Percentiles rank a stretch among this genome's conserved stretches.
Conservation (phyloP, 306 rosid genomes). For the Trichosanthes truncata region DNA sequence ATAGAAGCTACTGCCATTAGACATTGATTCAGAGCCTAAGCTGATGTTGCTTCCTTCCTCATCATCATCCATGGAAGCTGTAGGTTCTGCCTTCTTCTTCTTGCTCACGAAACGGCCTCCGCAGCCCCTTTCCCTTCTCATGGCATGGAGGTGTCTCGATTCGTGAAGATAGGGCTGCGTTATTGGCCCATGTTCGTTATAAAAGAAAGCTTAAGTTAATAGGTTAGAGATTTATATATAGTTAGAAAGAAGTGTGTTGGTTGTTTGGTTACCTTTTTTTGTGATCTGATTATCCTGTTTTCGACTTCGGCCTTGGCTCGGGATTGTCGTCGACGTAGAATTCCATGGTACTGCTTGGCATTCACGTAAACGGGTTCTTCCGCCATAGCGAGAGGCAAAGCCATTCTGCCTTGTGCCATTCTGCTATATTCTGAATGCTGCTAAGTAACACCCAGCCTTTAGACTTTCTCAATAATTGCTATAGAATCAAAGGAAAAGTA, state of each 20-base stretch:
- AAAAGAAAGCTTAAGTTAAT: background rate
- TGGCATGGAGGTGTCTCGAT: conserved; percentile 43
- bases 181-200: background rate
- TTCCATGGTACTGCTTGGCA: conserved; percentile 38
- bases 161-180: conserved; percentile 41
- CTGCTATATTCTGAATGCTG: conserved; percentile 9
- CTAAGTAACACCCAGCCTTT: background rate
- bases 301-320: conserved; percentile 35
- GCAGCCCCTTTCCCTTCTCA: conserved; percentile 38
- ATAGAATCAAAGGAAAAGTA: too few species aligned
- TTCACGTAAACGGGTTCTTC: conserved; percentile 39
- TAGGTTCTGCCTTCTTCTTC: background rate
- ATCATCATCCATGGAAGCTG: background rate
- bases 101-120: conserved; percentile 37
- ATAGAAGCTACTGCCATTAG: background rate
- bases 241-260: background rate
- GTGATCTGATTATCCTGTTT: conserved; percentile 17
- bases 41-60: background rate
- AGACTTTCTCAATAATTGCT: background rate
- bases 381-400: conserved; percentile 19
- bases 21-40: background rate
- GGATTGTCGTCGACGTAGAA: conserved; percentile 28
- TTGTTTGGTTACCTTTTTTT: conserved; percentile 12
- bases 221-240: background rate
- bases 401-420: conserved; percentile 16